These are phyloP conservation scores for Aeschynomene evenia DNA, from an alignment of 306 rosid species.

Conservation along the genomic window DNA sequence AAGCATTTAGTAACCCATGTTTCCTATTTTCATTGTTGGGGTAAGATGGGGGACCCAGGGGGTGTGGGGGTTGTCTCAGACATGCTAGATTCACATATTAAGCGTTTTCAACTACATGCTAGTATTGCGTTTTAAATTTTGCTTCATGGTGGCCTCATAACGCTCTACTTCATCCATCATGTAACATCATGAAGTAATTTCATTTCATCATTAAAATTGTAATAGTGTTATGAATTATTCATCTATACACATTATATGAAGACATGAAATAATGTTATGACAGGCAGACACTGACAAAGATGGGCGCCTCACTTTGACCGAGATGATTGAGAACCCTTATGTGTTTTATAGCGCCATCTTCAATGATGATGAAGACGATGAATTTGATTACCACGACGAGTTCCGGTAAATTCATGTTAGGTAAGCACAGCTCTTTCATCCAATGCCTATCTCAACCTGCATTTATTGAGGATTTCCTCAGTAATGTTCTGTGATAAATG, in stretches of 20 bases:
- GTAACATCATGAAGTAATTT: conserved; percentile 24
- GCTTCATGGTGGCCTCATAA: background rate
- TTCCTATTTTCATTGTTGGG: background rate
- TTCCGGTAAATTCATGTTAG: conserved; percentile 62
- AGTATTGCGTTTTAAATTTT: background rate
- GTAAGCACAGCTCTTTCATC: conserved; percentile 28
- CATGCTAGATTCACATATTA: conserved; percentile 1
- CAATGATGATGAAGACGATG: conserved; percentile 82
- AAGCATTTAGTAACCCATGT: background rate
- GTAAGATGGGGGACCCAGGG: background rate
- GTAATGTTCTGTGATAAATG: background rate
- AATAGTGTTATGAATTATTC: conserved; percentile 26
- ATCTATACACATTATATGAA: conserved; percentile 1
- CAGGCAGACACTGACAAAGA: conserved; percentile 96
- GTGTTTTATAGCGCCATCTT: conserved; percentile 94
- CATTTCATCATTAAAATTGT: background rate
- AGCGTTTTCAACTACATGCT: conserved; percentile 7
- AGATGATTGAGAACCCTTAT: conserved; percentile 95
- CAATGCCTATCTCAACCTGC: conserved; percentile 8
- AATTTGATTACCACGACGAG: conserved; percentile 72
- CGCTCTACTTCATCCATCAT: background rate
- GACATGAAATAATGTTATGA: conserved; percentile 29
- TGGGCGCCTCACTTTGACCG: conserved; percentile 74
- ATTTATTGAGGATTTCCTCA: background rate
- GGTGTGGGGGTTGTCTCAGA: background rate